Conservation (phyloP, 805 yeast species). For the Starmerella floris region DNA sequence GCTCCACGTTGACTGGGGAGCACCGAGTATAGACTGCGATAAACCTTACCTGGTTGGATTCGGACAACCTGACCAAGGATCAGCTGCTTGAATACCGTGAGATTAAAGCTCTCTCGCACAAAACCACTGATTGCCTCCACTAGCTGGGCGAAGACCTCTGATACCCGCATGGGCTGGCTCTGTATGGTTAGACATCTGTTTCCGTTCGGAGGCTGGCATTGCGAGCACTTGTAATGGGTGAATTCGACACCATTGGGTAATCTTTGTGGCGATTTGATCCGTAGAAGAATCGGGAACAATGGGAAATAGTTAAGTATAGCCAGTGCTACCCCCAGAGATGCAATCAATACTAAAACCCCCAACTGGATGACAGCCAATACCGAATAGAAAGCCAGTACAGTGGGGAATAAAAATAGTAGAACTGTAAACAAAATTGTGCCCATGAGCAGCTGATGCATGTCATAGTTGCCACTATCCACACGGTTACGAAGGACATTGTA, state of each 20-base stretch:
- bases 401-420: conserved; percentile 65
- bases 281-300: conserved; percentile 61
- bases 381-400: conserved; percentile 70
- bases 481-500: conserved; percentile 72
- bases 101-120: conserved; percentile 3
- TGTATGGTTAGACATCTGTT: conserved; percentile 20
- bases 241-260: conserved; percentile 47
- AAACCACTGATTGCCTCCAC: conserved; percentile 14
- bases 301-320: conserved; percentile 75
- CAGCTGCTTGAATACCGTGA: conserved; percentile 31
- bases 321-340: conserved; percentile 44
- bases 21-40: conserved; percentile 40
- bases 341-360: conserved; percentile 35
- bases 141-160: conserved; percentile 39
- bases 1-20: conserved; percentile 34
- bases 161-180: conserved; percentile 36
- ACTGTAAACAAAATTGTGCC: conserved; percentile 84
- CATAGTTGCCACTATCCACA: conserved; percentile 73
- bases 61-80: conserved; percentile 36
- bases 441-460: conserved; percentile 69
- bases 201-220: not conserved
- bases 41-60: conserved; percentile 38
- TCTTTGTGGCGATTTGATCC: conserved; percentile 64
- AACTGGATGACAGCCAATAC: conserved; percentile 54
- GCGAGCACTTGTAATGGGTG: not conserved